Evolutionary conservation across 1,139 yeast species (phyloP).

Genomic region (Nakaseomyces delphensis): DNA sequence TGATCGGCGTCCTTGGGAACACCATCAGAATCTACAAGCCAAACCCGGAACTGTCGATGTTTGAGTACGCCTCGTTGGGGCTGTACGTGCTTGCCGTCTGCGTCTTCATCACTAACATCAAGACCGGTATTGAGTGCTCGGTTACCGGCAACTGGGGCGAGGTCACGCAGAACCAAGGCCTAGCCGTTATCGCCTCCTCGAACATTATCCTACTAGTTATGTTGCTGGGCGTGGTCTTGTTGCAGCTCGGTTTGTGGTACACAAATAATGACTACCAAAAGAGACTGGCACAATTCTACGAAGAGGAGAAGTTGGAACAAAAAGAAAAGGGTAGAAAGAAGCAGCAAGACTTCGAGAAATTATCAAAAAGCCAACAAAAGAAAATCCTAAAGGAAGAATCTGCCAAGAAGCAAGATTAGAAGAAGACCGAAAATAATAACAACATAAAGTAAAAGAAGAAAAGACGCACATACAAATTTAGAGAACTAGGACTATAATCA

Average conservation of each 20-base stretch:
- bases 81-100: slow-evolving; percentile 63
- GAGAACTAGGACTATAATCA: no score
- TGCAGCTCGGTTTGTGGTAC: slow-evolving; percentile 86
- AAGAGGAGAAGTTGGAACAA: slow-evolving; percentile 35
- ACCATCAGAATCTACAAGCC: slow-evolving; percentile 81
- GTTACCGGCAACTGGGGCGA: slow-evolving; percentile 83
- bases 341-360: slow-evolving; percentile 7
- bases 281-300: slow-evolving; percentile 45
- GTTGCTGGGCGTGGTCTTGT: slow-evolving; percentile 64
- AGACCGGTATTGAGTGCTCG: slow-evolving; percentile 71
- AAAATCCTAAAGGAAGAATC: not conserved
- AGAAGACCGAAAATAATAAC: no score
- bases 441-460: no score
- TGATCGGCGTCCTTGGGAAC: slow-evolving; percentile 62
- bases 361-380: slow-evolving; percentile 3
- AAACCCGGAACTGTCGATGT: slow-evolving; percentile 67
- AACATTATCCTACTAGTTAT: slow-evolving; percentile 66
- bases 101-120: slow-evolving; percentile 75
- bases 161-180: slow-evolving; percentile 74
- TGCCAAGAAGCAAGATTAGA: not conserved
- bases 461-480: no score
- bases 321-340: slow-evolving; percentile 8
- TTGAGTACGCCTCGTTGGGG: slow-evolving; percentile 80
- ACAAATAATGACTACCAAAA: slow-evolving; percentile 68
- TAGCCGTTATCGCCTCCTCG: slow-evolving; percentile 88